Conservation (phyloP, 1,284 basidiomycete genomes). For the Inonotus obliquus region DNA sequence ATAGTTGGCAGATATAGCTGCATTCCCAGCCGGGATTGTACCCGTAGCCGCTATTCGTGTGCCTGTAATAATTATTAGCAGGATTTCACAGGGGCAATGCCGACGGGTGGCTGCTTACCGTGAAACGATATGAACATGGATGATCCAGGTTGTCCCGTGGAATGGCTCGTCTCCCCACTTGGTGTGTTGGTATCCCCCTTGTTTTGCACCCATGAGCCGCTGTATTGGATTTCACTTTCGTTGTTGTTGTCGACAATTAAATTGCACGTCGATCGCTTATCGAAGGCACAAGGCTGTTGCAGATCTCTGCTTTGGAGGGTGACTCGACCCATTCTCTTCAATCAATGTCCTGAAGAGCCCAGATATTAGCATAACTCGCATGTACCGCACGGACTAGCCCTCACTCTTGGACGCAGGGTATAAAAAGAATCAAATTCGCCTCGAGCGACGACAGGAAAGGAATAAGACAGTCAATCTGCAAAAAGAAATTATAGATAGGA, state of each 20-base stretch:
- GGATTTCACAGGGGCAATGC: not conserved
- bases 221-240: not conserved
- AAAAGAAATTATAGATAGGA: not conserved
- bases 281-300: no score
- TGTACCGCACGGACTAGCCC: no score
- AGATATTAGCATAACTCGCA: no score
- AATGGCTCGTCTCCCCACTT: not conserved
- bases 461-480: not conserved
- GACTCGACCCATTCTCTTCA: no score
- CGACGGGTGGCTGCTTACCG: not conserved
- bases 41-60: slow-evolving; percentile 4
- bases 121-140: not conserved
- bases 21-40: not conserved
- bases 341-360: no score
- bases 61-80: not conserved
- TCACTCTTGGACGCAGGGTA: not conserved
- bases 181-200: no score
- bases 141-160: not conserved
- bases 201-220: not conserved
- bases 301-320: no score
- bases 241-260: not conserved
- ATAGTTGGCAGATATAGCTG: not conserved
- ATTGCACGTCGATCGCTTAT: not conserved
- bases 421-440: not conserved
- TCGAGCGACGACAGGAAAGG: not conserved